phyloP scores from a whole-genome alignment of 2,329 filamentous ascomycete species.

The Teratosphaeria destructans region DNA sequence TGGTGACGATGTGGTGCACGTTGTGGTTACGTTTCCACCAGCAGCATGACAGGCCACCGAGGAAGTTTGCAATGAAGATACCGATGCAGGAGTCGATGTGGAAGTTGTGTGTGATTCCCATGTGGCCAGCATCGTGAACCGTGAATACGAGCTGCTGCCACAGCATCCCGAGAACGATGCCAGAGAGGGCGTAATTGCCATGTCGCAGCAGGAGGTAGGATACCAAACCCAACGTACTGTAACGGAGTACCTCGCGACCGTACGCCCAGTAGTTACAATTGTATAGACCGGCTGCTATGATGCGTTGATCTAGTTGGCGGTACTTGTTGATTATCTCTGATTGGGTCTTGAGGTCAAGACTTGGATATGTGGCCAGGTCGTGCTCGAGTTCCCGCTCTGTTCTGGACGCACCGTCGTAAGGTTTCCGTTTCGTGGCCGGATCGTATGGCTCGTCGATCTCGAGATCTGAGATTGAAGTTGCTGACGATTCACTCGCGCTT shows the following conservation, averaged over 20 bases:
- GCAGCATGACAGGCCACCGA: slow-evolving; percentile 79
- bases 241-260: slow-evolving; percentile 61
- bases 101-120: slow-evolving; percentile 92
- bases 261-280: slow-evolving; percentile 77
- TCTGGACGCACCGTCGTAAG: slow-evolving; percentile 59
- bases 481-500: slow-evolving; percentile 34
- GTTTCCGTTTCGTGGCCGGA: slow-evolving; percentile 27
- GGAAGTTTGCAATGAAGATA: slow-evolving; percentile 79
- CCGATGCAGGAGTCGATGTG: slow-evolving; percentile 73
- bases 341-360: slow-evolving; percentile 64
- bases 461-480: slow-evolving; percentile 49
- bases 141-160: slow-evolving; percentile 96
- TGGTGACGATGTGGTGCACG: slow-evolving; percentile 93
- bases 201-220: slow-evolving; percentile 41
- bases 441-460: slow-evolving; percentile 29
- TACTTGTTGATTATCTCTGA: slow-evolving; percentile 70
- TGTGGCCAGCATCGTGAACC: slow-evolving; percentile 91
- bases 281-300: slow-evolving; percentile 68
- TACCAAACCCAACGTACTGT: slow-evolving; percentile 53
- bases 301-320: slow-evolving; percentile 60
- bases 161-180: slow-evolving; percentile 64
- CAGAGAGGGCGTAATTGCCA: slow-evolving; percentile 48
- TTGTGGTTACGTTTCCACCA: slow-evolving; percentile 99
- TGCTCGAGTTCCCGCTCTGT: slow-evolving; percentile 66
- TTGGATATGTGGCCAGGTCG: slow-evolving; percentile 71